These are phyloP conservation scores for Geranium brycei DNA, from an alignment of 345 rosid genomes.

Conservation along the genomic window DNA sequence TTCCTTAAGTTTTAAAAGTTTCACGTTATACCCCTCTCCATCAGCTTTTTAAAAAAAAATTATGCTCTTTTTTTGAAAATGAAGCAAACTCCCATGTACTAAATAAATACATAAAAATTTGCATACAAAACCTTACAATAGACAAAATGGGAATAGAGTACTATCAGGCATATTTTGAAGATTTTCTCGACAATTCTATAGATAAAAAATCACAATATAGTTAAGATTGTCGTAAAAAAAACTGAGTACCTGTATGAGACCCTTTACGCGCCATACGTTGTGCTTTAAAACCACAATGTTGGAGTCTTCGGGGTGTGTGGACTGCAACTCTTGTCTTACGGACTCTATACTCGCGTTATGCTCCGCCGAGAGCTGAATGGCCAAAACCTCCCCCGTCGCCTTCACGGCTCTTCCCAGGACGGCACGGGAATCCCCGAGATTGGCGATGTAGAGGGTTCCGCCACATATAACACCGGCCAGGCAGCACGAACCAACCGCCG, in stretches of 20 bases:
- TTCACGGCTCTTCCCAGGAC: slow-evolving; percentile 27
- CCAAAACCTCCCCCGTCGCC: slow-evolving; percentile 25
- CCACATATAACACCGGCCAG: slow-evolving; percentile 26
- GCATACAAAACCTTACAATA: no score
- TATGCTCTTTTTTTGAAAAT: no score
- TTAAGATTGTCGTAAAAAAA: no score
- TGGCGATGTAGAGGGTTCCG: slow-evolving; percentile 26
- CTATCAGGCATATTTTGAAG: no score
- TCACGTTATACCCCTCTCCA: no score
- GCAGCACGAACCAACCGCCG: slow-evolving; percentile 35
- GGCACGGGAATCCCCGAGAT: slow-evolving; percentile 32
- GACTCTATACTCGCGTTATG: slow-evolving; percentile 29
- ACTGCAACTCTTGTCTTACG: slow-evolving; percentile 24
- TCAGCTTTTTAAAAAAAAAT: no score
- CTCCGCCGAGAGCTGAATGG: slow-evolving; percentile 30
- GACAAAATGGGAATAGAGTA: no score
- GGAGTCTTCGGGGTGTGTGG: slow-evolving; percentile 27
- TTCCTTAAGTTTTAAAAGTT: no score
- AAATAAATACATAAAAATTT: no score
- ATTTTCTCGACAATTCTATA: no score
- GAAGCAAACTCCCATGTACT: no score
- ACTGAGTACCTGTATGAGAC: slow-evolving; percentile 25
- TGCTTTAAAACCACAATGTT: slow-evolving; percentile 27
- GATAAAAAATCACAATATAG: no score
- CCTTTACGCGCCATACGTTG: slow-evolving; percentile 35